Conservation (phyloP, 2,329 filamentous ascomycete genomes). For the Atkinsonella texensis region DNA sequence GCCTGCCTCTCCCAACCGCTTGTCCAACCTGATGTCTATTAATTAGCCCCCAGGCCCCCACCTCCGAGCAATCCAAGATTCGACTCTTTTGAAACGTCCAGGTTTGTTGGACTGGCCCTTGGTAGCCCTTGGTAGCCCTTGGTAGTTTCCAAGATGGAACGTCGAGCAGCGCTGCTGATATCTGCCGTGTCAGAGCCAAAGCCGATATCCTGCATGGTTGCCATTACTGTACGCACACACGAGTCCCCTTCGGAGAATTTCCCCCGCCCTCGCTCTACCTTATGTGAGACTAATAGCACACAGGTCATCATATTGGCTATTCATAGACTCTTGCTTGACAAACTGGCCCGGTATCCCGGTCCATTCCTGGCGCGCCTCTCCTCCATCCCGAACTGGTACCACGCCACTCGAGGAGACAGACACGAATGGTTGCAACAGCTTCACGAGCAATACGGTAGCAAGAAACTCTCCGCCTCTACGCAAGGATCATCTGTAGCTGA, state of each 20-base stretch:
- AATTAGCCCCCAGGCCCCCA: too few relatives aligned
- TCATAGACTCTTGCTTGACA: not conserved
- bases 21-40: too few relatives aligned
- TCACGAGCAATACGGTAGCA: slow-evolving; percentile 13
- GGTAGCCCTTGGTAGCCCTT: too few relatives aligned
- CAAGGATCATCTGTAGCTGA: too few relatives aligned
- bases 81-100: too few relatives aligned
- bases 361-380: not conserved
- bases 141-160: too few relatives aligned
- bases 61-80: too few relatives aligned
- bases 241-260: too few relatives aligned
- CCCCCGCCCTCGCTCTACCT: too few relatives aligned
- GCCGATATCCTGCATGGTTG: not conserved
- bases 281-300: not conserved
- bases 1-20: too few relatives aligned
- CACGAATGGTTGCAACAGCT: slow-evolving; percentile 11
- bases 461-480: too few relatives aligned
- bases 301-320: not conserved
- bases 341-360: not conserved
- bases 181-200: not conserved
- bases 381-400: slow-evolving; percentile 3
- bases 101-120: too few relatives aligned
- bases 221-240: not conserved
- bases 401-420: slow-evolving; percentile 10
- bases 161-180: not conserved